phyloP scores from a whole-genome alignment of 306 rosid species.

The Morella rubra region DNA sequence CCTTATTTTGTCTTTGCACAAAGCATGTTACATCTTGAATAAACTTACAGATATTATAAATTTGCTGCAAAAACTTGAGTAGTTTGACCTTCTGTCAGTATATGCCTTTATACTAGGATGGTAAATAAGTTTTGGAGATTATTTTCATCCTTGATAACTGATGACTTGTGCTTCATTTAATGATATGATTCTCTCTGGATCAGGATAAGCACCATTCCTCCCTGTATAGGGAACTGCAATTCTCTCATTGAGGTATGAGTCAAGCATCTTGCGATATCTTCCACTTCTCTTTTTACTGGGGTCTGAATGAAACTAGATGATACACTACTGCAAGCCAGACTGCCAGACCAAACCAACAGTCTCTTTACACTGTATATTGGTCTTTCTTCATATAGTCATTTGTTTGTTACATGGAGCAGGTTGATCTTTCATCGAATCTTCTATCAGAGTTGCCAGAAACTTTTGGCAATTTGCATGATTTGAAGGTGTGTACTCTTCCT shows the following conservation, averaged over 20 bases:
- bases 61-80: background rate
- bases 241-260: slow-evolving; percentile 79
- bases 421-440: slow-evolving; percentile 80
- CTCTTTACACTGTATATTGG: background rate
- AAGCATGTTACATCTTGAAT: too few species aligned
- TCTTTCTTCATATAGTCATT: slow-evolving; percentile 22
- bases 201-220: slow-evolving; percentile 64
- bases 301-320: background rate
- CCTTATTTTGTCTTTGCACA: background rate
- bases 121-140: background rate
- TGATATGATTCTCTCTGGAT: slow-evolving; percentile 15
- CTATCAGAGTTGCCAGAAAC: slow-evolving; percentile 76
- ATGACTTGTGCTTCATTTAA: background rate
- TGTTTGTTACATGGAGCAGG: slow-evolving; percentile 36
- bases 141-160: background rate
- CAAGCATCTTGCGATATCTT: background rate
- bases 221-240: slow-evolving; percentile 58
- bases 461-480: slow-evolving; percentile 53
- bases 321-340: background rate
- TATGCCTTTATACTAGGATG: too few species aligned
- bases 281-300: background rate
- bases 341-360: background rate
- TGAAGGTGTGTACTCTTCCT: slow-evolving; percentile 55
- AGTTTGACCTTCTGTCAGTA: background rate
- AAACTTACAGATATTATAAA: background rate